Evolutionary conservation across 441 rosid species (phyloP).

Genomic region (Codiaeum variegatum): DNA sequence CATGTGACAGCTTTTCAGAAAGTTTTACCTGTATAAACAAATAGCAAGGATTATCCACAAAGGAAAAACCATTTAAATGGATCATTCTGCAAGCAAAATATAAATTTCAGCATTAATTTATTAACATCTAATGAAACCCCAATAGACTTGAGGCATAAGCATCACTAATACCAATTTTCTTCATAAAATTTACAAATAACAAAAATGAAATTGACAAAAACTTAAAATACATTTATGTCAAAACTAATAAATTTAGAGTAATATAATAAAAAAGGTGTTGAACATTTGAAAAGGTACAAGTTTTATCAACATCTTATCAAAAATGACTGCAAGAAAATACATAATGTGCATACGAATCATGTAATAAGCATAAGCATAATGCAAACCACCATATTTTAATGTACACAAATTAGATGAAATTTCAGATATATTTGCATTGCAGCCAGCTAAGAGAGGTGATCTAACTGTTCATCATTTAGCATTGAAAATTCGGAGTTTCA

Average conservation of each 20-base stretch:
- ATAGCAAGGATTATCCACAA: conserved; percentile 20
- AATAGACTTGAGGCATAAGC: conserved; percentile 1
- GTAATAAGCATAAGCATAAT: neutral
- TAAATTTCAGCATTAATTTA: neutral
- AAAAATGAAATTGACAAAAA: neutral
- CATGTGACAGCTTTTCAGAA: conserved; percentile 63
- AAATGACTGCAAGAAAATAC: neutral
- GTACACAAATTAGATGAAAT: neutral
- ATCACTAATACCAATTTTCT: neutral
- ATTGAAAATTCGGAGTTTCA: neutral
- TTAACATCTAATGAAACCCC: neutral
- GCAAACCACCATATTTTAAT: neutral
- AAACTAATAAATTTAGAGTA: neutral
- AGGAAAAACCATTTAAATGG: conserved; percentile 1
- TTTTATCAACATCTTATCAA: neutral
- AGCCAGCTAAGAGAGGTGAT: conserved; percentile 6
- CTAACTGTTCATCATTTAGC: neutral
- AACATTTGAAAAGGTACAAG: neutral
- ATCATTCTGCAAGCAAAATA: neutral
- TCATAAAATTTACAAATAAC: neutral
- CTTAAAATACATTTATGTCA: neutral
- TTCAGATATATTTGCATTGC: neutral
- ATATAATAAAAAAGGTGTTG: neutral
- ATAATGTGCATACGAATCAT: too few species aligned
- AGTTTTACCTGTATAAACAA: conserved; percentile 48